Base-by-base conservation (phyloP, 306 rosid genomes). In the Heteromeles arbutifolia region DNA sequence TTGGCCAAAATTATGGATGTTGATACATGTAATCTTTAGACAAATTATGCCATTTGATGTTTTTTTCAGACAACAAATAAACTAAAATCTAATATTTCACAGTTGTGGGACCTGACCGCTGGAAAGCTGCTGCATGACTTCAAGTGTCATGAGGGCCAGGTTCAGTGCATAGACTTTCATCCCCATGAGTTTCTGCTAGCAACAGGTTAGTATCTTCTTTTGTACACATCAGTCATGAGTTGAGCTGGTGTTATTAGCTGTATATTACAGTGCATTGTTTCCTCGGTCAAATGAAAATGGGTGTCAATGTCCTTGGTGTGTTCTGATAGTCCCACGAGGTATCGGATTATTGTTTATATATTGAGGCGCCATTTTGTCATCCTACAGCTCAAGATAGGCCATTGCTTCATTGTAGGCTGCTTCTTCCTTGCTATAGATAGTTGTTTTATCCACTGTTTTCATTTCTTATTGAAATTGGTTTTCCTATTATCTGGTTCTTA, bases 101-200 rank as follows among this genome's bases (percentile, higher is more conserved):
- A 95, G 99, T 83, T 95, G 83, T 95, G 99, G 99, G 99, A 95
- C 86, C 86, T 95, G 74, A 95, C 99, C 63, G 99, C 99, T 21
- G 99, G 99, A 74, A 95, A 95, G 83, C 86, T 95, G 61, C 81
- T 95, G 79, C 99, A 95, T 76, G 99, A 95, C 72, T 95, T 95
- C 84, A 95, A 95, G 86, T 82, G 74, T 78, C 99, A 95, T 11
- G 99, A 95, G 72, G 99, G 99, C 81, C 99, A 92, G 83, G 56
- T 95, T 75, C 97, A 95, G 78, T 95, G 97, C 86, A 95, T 95
- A 88, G 99, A 95, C 69, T 92, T 95, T 82, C 99, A 95, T 86
- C 99, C 99, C 54, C 93, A 86, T 31, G 99, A 95, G 85, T 95
- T 95, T 82, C 90, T 95, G 79, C 89, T 95, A 24, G 99, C 99